Conservation (phyloP, 164 flowering plant species). For the Aristolochia contorta region DNA sequence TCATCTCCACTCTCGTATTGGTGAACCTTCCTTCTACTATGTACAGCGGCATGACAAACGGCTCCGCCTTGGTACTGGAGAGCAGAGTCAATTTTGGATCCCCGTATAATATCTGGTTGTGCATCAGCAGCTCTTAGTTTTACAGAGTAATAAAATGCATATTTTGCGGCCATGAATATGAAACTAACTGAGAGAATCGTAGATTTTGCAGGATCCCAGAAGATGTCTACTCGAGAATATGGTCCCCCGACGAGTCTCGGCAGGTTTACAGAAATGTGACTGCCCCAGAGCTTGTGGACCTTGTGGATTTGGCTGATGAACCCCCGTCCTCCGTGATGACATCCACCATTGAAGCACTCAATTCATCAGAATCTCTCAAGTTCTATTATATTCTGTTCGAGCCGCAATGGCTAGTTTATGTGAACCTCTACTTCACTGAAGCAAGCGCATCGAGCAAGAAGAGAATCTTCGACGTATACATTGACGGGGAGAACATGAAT, state of each 20-base stretch:
- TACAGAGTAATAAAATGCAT: background rate
- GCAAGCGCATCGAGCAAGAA: background rate
- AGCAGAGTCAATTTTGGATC: conserved; percentile 11
- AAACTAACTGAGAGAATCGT: background rate
- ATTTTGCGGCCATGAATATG: background rate
- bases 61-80: conserved; percentile 10
- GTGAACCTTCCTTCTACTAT: background rate
- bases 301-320: background rate
- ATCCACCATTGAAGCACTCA: conserved; percentile 4
- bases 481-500: background rate
- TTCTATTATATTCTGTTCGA: background rate
- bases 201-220: conserved; percentile 14
- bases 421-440: conserved; percentile 2
- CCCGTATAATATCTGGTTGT: background rate
- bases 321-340: conserved; percentile 8
- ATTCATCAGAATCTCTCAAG: no score
- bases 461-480: background rate
- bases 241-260: conserved; percentile 5
- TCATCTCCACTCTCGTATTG: conserved; percentile 12
- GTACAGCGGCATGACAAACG: conserved; percentile 7
- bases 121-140: background rate
- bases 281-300: background rate
- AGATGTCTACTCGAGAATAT: conserved; percentile 11
- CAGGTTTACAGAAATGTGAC: background rate
- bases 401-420: background rate